A percentile compares a stretch with the other conserved stretches of the same genome.
phyloP scores from a whole-genome alignment of 306 rosid genomes.

The Cicer arietinum region DNA sequence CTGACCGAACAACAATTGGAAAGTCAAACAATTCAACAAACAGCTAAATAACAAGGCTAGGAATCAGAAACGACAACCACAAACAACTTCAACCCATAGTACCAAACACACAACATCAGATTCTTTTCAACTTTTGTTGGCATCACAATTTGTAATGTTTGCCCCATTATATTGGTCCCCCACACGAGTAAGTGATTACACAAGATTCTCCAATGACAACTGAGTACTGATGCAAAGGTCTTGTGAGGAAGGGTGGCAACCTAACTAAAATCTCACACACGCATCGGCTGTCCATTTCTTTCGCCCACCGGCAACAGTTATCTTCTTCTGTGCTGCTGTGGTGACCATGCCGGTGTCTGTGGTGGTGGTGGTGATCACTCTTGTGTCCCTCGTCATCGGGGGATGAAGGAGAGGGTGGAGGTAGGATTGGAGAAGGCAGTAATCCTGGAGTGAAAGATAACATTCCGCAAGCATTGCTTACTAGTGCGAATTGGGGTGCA shows the following conservation, averaged over 20 bases:
- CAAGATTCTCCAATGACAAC: conserved; percentile 61
- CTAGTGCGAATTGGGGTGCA: conserved; percentile 70
- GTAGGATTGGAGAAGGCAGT: conserved; percentile 24
- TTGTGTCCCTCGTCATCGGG: background rate
- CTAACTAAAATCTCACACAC: conserved; percentile 58
- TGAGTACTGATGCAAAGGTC: conserved; percentile 65
- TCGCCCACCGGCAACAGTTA: conserved; percentile 77
- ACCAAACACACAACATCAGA: conserved; percentile 23
- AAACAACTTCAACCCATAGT: conserved; percentile 34
- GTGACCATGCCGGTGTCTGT: background rate
- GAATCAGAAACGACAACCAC: conserved; percentile 36
- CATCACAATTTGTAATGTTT: conserved; percentile 3
- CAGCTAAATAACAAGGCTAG: conserved; percentile 19
- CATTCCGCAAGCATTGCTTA: conserved; percentile 67
- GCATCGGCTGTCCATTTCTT: conserved; percentile 70
- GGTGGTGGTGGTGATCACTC: conserved; percentile 25
- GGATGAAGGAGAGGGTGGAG: conserved; percentile 2
- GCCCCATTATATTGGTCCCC: conserved; percentile 54
- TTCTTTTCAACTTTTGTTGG: conserved; percentile 30
- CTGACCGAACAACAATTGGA: conserved; percentile 6
- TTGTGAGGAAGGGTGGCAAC: conserved; percentile 64
- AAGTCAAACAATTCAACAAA: background rate
- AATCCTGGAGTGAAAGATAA: conserved; percentile 51
- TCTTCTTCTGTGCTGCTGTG: conserved; percentile 44
- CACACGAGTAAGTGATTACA: conserved; percentile 61